Conservation (phyloP, 192 early-diverging fungal genomes). For the Physocladia obscura region DNA sequence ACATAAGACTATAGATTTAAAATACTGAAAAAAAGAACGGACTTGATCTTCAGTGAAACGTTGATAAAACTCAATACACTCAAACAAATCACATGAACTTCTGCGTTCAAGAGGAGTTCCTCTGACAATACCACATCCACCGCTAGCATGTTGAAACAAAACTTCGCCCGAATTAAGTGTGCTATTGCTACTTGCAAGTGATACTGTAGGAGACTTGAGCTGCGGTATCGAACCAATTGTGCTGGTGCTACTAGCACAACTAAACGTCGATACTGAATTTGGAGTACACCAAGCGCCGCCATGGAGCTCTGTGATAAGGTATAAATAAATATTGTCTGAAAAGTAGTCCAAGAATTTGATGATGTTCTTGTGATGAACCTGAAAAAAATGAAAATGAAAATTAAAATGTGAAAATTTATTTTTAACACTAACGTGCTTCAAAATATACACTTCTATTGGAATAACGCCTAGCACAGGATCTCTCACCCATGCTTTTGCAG, state of each 20-base stretch:
- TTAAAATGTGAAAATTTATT: not conserved
- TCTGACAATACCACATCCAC: not conserved
- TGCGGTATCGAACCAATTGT: not conserved
- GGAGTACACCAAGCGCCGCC: slow-evolving; percentile 36
- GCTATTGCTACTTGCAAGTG: slow-evolving; percentile 1
- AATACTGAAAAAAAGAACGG: not conserved
- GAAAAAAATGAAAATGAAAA: not conserved
- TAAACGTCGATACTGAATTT: not conserved
- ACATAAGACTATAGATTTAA: not conserved
- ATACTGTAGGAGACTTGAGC: not conserved
- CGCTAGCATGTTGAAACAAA: no score
- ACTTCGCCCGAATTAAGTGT: slow-evolving; percentile 1
- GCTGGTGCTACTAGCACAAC: not conserved
- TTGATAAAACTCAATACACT: slow-evolving; percentile 70
- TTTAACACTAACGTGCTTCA: slow-evolving; percentile 4
- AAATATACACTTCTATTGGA: slow-evolving; percentile 50
- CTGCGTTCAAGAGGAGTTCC: slow-evolving; percentile 45
- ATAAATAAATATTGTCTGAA: slow-evolving; percentile 41
- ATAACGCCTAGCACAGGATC: slow-evolving; percentile 47
- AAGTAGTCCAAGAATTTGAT: slow-evolving; percentile 55
- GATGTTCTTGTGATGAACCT: slow-evolving; percentile 58
- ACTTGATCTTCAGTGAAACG: slow-evolving; percentile 58
- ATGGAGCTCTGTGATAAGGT: slow-evolving; percentile 53
- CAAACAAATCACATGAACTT: slow-evolving; percentile 62
- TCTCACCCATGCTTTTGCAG: slow-evolving; percentile 38